Evolutionary conservation across 2,329 filamentous ascomycete genomes (phyloP).

Genomic region (Venturiaceae sp.): DNA sequence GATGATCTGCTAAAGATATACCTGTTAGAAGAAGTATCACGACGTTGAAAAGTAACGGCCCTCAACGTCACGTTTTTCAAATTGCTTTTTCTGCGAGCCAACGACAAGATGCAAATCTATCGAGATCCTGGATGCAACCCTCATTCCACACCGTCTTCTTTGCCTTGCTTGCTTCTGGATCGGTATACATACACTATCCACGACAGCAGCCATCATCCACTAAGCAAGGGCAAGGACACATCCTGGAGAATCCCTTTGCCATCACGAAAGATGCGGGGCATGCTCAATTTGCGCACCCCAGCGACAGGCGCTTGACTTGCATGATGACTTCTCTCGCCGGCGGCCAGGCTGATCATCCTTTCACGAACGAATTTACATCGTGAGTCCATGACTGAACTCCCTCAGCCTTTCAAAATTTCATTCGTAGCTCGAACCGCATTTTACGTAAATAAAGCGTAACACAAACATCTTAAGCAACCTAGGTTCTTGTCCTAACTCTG

Average conservation of each 20-base stretch:
- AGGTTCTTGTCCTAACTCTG: not conserved
- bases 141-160: not conserved
- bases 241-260: not conserved
- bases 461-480: not conserved
- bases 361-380: not conserved
- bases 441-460: constrained; percentile 1
- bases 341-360: not conserved
- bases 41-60: not conserved
- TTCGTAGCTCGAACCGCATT: not conserved
- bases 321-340: not conserved
- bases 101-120: not conserved
- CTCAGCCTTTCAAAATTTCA: not conserved
- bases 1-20: no score
- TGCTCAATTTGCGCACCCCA: not conserved
- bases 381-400: not conserved
- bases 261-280: not conserved
- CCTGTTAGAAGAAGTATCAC: not conserved
- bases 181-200: not conserved
- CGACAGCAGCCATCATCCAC: not conserved
- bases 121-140: not conserved
- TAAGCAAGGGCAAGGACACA: not conserved
- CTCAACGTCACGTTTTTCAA: not conserved
- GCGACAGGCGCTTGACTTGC: not conserved
- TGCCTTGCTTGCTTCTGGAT: not conserved
- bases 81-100: not conserved